Base-by-base conservation (phyloP, 139 green algal genomes). In the Ettlia oleoabundans region DNA sequence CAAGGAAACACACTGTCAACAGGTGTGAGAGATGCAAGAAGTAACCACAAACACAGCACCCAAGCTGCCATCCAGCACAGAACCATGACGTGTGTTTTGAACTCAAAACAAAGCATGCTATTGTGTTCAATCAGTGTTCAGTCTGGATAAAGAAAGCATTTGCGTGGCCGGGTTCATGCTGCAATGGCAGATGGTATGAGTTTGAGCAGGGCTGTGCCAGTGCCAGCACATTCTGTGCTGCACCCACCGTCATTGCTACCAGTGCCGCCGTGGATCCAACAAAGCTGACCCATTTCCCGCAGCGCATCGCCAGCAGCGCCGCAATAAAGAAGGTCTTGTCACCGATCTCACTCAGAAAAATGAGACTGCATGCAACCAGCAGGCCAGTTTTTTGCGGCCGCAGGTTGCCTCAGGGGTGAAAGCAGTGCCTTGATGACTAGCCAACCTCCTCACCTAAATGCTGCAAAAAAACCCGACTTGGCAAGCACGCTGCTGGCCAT, bases 261-360 rank as follows among this genome's bases (percentile, higher is more conserved):
- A 98, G 88, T 1, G 94, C 91, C 19, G 82, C 63, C 4, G 92
- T 41, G 15, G 90, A 93, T 30, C 93, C 94, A 8, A 80, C 82
- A 42, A 95, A 96, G 41, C 84, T 89, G 65, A 95, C 77, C 76
- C 76, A 82, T 47, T 86, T 90, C 58, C 88, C 94, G 30, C 94
- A 83, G 70, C 91, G 90, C 93, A 98, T 98, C 24, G 96, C 96
- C n/a, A 99, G 88, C 62, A 99, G 88, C 3, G 92, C 96, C 1
- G 96, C 96, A 41, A 99, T 98, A 92, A 99, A 99, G 83, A 99
- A 99, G 5, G 97, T 99, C 88, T 99, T 99, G 85, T 99, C 97
- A 0, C 97, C 97, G 30, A 99, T 90, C 84, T 99, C 97, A 22
- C 86, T 96, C 0, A 98, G 77, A 81, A 99, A 98, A 75, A 99